These are phyloP conservation scores for Calonectria multiphialidica DNA, from an alignment of 2,329 filamentous ascomycete species.

Conservation along the genomic window DNA sequence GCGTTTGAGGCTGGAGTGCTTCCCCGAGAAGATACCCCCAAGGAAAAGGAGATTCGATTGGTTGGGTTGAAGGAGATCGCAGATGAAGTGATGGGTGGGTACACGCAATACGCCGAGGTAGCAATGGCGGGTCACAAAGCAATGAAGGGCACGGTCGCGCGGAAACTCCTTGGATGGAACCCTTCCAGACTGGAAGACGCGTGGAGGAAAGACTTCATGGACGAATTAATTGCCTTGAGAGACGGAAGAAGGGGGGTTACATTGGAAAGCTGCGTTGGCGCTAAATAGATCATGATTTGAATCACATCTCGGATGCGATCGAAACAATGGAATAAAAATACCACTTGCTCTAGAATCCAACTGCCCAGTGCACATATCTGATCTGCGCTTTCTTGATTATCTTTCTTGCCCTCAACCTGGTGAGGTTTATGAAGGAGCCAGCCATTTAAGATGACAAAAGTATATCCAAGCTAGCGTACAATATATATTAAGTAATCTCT, in stretches of 20 bases:
- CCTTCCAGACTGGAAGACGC: neutral
- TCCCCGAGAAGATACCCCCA: slow-evolving; percentile 12
- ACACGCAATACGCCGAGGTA: slow-evolving; percentile 19
- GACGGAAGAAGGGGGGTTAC: neutral
- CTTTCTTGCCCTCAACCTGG: no score
- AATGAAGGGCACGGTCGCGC: slow-evolving; percentile 13
- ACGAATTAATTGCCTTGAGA: neutral
- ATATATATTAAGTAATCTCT: no score
- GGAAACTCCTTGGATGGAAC: slow-evolving; percentile 17
- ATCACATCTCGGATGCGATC: neutral
- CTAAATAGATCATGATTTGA: neutral
- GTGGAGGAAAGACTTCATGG: neutral
- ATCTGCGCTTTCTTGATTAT: no score
- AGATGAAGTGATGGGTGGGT: slow-evolving; percentile 20
- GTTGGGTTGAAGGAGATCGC: slow-evolving; percentile 18
- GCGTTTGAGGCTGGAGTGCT: slow-evolving; percentile 15
- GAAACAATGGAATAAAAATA: no score
- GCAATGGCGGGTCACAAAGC: slow-evolving; percentile 21
- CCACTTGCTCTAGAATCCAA: no score
- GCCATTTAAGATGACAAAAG: no score
- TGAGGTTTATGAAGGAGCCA: no score
- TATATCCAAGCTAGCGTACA: no score
- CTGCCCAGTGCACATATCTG: no score
- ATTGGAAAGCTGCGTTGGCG: neutral
- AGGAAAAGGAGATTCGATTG: slow-evolving; percentile 14